phyloP scores from a whole-genome alignment of 148 eudicot species.

The Camellia sinensis region DNA sequence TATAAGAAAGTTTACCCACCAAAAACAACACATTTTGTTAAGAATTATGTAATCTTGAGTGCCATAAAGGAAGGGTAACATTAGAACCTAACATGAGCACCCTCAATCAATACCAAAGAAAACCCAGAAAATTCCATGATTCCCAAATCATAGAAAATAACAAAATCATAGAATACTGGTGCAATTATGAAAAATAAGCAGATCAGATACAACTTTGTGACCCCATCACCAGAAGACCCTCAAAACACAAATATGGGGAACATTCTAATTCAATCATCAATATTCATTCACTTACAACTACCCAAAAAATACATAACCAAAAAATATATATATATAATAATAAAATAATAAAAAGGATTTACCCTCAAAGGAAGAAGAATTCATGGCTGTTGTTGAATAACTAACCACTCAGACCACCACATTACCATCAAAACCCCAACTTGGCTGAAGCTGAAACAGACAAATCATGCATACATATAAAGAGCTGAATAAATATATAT shows the following conservation, averaged over 20 bases:
- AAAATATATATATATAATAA: neutral
- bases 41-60: neutral
- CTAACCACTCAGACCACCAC: conserved; percentile 21
- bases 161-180: neutral
- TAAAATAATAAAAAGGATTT: conserved; percentile 13
- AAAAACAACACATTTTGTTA: neutral
- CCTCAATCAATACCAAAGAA: neutral
- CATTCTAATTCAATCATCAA: no score
- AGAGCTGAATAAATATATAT: neutral
- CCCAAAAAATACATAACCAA: no score
- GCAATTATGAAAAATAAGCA: no score
- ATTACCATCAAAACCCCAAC: conserved; percentile 30
- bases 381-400: conserved; percentile 33
- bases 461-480: neutral
- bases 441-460: conserved; percentile 23
- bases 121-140: neutral
- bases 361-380: conserved; percentile 59
- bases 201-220: no score
- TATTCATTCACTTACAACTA: no score
- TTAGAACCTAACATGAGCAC: neutral
- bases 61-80: neutral
- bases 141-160: conserved; percentile 8
- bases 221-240: no score
- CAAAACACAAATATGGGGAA: no score
- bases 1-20: neutral